Percentiles rank a stretch among this genome's conserved stretches.
phyloP scores from a whole-genome alignment of 257 asterid genomes.

The Sherardia arvensis region DNA sequence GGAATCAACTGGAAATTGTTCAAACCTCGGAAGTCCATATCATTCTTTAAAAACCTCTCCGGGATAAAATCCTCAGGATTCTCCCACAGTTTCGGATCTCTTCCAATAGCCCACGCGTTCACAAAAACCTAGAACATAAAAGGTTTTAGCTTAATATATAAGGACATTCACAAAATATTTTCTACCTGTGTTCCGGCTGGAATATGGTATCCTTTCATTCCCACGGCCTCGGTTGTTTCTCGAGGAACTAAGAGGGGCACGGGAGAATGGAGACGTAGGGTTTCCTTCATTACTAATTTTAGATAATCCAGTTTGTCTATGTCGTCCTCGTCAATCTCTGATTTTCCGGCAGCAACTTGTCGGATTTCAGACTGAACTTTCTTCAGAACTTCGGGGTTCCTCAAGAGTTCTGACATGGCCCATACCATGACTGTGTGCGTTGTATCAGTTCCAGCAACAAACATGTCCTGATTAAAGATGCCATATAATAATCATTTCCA shows the following conservation, averaged over 20 bases:
- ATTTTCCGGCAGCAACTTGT: not conserved
- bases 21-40: conserved; percentile 17
- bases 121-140: too few species aligned
- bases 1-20: conserved; percentile 24
- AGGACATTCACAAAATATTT: too few species aligned
- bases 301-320: not conserved
- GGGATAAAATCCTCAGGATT: conserved; percentile 5
- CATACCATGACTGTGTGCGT: not conserved
- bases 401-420: conserved; percentile 11
- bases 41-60: conserved; percentile 20
- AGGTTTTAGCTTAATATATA: too few species aligned
- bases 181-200: conserved; percentile 9
- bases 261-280: conserved; percentile 1
- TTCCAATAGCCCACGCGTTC: conserved; percentile 29
- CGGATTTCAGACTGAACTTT: not conserved
- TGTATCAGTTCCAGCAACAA: conserved; percentile 1
- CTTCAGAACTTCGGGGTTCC: conserved; percentile 2
- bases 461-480: not conserved
- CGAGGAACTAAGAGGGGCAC: conserved; percentile 16
- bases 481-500: too few species aligned
- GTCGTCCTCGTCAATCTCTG: not conserved
- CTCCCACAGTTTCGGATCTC: conserved; percentile 9
- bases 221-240: conserved; percentile 7
- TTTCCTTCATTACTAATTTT: not conserved
- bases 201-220: conserved; percentile 14